A percentile compares a stretch with the other conserved stretches of the same genome.
Evolutionary conservation across 306 rosid species (phyloP).

Genomic region (Fragaria nilgerrensis): DNA sequence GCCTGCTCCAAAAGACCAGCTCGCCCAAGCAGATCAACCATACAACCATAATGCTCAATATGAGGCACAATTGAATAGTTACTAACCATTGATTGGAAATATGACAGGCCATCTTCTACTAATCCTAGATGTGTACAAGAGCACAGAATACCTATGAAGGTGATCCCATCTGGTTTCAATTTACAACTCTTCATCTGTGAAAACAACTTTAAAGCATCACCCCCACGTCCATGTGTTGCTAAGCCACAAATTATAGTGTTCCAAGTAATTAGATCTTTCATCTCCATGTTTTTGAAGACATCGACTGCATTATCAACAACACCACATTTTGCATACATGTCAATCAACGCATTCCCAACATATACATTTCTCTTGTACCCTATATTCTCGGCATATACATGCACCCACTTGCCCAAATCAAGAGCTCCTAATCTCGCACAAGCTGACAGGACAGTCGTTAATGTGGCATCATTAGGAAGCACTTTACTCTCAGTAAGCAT

Average conservation of each 20-base stretch:
- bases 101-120: constrained; percentile 48
- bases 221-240: constrained; percentile 59
- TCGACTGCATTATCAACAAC: constrained; percentile 45
- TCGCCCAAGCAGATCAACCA: constrained; percentile 57
- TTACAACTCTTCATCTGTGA: constrained; percentile 52
- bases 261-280: constrained; percentile 51
- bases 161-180: constrained; percentile 48
- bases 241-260: constrained; percentile 47
- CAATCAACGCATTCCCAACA: constrained; percentile 59
- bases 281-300: constrained; percentile 50
- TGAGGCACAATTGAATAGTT: constrained; percentile 47
- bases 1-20: constrained; percentile 64
- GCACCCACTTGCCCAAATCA: constrained; percentile 62
- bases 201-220: constrained; percentile 59
- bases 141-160: constrained; percentile 62
- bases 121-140: constrained; percentile 75
- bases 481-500: constrained; percentile 52
- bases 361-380: constrained; percentile 50
- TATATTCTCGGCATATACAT: constrained; percentile 45
- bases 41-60: constrained; percentile 59
- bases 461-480: constrained; percentile 69
- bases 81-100: constrained; percentile 58
- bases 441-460: constrained; percentile 52
- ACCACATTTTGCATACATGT: constrained; percentile 88
- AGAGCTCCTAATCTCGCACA: constrained; percentile 84